These are phyloP conservation scores for Trichophyton schoenleinii DNA, from an alignment of 2,329 filamentous ascomycete genomes.

Conservation along the genomic window DNA sequence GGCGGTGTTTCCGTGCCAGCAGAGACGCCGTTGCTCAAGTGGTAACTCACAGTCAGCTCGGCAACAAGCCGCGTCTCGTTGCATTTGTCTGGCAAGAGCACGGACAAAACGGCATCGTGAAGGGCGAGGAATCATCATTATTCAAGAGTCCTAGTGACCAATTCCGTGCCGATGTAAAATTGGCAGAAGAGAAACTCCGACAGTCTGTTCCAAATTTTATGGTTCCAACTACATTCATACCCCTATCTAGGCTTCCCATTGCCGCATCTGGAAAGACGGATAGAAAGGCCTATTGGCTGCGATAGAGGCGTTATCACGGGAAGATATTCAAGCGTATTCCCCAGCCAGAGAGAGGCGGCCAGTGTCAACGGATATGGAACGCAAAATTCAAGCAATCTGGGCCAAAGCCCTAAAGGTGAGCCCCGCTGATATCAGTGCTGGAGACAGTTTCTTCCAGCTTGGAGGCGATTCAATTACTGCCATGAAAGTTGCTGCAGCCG, in stretches of 20 bases:
- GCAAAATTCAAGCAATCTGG: constrained; percentile 9
- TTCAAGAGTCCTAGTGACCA: neutral
- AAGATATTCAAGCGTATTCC: neutral
- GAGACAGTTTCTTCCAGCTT: constrained; percentile 6
- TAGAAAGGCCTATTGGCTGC: constrained; percentile 19
- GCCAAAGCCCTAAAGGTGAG: constrained; percentile 8
- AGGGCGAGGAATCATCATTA: neutral
- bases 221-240: constrained; percentile 7
- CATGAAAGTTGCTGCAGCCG: constrained; percentile 3
- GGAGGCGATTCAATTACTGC: constrained; percentile 7
- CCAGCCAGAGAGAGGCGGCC: neutral
- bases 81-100: constrained; percentile 11
- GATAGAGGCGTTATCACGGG: constrained; percentile 5
- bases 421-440: constrained; percentile 3
- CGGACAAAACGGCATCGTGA: neutral
- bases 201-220: constrained; percentile 16
- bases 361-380: constrained; percentile 5
- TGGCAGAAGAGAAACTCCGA: constrained; percentile 1
- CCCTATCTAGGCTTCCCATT: constrained; percentile 17
- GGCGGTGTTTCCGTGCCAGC: neutral
- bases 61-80: constrained; percentile 1
- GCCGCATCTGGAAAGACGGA: constrained; percentile 27
- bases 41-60: constrained; percentile 4
- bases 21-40: constrained; percentile 4
- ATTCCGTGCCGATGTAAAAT: neutral